Percentiles rank a stretch among this genome's conserved stretches.
These are phyloP conservation scores for Aschersonia sp. DNA, from an alignment of 2,329 filamentous ascomycete species.

Conservation along the genomic window DNA sequence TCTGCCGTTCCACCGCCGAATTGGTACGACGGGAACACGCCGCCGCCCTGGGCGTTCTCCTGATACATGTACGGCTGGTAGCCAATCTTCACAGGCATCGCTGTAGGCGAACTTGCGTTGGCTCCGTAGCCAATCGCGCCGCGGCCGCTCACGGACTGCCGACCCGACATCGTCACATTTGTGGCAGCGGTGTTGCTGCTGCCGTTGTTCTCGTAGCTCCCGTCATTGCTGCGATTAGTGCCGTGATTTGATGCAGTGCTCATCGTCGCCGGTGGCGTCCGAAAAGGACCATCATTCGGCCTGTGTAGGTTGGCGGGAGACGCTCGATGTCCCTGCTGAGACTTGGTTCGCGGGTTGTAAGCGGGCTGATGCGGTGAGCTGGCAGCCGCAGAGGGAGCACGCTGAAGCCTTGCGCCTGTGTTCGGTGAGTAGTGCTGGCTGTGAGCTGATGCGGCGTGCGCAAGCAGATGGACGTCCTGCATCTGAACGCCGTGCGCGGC, in stretches of 20 bases:
- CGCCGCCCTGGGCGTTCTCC: constrained; percentile 3
- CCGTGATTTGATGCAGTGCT: constrained; percentile 1
- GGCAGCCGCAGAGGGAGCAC: constrained; percentile 11
- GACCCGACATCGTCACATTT: not conserved
- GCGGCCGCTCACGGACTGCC: not conserved
- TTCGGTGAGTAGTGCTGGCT: constrained; percentile 12
- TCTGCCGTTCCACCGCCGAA: not conserved
- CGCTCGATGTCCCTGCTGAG: constrained; percentile 16
- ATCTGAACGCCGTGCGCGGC: constrained; percentile 2
- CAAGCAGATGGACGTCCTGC: constrained; percentile 3
- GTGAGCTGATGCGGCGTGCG: constrained; percentile 2
- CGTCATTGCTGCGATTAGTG: not conserved
- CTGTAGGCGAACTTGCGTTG: constrained; percentile 4
- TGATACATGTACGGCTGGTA: constrained; percentile 20
- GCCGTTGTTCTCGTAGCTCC: not conserved
- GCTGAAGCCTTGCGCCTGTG: constrained; percentile 10
- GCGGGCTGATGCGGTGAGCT: constrained; percentile 14
- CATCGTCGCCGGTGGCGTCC: not conserved
- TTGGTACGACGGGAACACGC: not conserved
- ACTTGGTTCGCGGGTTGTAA: constrained; percentile 13
- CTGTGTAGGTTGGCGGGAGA: constrained; percentile 1
- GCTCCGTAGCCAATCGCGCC: constrained; percentile 3
- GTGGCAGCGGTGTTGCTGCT: not conserved
- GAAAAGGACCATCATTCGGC: not conserved
- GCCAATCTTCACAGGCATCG: constrained; percentile 7